phyloP scores from a whole-genome alignment of 176 grass and related monocot genomes.

The Rhynchospora breviuscula region DNA sequence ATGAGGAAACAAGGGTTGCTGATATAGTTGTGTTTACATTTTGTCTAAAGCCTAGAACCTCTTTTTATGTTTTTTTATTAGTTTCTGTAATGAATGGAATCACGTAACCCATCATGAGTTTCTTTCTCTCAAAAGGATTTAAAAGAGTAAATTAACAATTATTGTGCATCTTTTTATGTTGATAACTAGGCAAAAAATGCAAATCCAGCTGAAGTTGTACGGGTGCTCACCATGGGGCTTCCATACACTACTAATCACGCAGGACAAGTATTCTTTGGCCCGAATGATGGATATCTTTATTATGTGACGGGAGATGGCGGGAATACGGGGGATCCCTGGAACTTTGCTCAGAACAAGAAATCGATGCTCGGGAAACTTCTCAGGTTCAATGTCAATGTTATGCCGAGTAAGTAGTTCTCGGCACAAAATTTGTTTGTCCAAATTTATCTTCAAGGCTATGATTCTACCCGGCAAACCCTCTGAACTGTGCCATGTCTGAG shows the following conservation, averaged over 20 bases:
- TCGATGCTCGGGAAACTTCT: constrained; percentile 74
- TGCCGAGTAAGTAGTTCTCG: constrained; percentile 37
- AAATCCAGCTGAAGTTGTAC: constrained; percentile 49
- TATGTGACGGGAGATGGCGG: constrained; percentile 88
- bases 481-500: not conserved
- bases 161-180: not conserved
- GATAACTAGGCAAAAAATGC: constrained; percentile 45
- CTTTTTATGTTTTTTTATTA: not conserved
- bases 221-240: constrained; percentile 71
- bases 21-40: not conserved
- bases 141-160: not conserved
- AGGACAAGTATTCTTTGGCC: constrained; percentile 66
- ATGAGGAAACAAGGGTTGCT: not conserved
- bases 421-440: not conserved
- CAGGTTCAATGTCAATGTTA: constrained; percentile 55
- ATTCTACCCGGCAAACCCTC: not conserved
- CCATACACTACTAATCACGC: constrained; percentile 68
- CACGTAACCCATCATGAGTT: not conserved
- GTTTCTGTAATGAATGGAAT: not conserved
- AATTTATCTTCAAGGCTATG: not conserved
- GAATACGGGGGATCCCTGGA: constrained; percentile 62
- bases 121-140: not conserved
- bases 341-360: constrained; percentile 95
- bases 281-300: constrained; percentile 72
- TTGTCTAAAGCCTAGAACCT: not conserved